phyloP scores from a whole-genome alignment of 2,329 filamentous ascomycete genomes.

The Metarhizium robertsii region DNA sequence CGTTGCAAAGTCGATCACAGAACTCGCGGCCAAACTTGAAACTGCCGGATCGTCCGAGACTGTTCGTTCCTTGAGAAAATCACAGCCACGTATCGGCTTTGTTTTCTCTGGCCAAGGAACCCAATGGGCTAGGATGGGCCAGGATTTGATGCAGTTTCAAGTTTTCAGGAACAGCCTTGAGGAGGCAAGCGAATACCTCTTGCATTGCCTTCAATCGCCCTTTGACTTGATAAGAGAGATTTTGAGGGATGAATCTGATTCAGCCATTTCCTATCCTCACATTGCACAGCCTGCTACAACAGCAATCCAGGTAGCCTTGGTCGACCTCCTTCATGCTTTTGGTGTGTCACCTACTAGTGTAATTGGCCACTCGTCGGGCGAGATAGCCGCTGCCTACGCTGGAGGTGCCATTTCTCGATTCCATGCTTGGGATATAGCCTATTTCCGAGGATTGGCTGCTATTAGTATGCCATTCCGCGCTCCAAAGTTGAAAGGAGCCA shows the following conservation, averaged over 20 bases:
- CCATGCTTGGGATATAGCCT: constrained; percentile 32
- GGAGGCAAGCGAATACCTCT: constrained; percentile 22
- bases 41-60: constrained; percentile 10
- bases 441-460: constrained; percentile 28
- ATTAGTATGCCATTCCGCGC: constrained; percentile 16
- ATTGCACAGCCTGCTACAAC: constrained; percentile 33
- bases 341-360: constrained; percentile 23
- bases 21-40: constrained; percentile 23
- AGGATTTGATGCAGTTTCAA: constrained; percentile 29
- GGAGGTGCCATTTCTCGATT: constrained; percentile 24
- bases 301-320: constrained; percentile 31
- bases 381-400: constrained; percentile 36
- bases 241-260: constrained; percentile 13
- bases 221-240: constrained; percentile 29
- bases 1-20: constrained; percentile 23
- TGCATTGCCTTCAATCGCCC: constrained; percentile 16
- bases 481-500: constrained; percentile 24
- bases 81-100: constrained; percentile 26
- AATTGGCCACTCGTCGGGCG: constrained; percentile 37
- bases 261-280: constrained; percentile 22
- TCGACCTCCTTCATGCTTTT: constrained; percentile 28
- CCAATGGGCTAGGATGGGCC: constrained; percentile 33
- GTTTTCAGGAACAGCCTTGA: constrained; percentile 31
- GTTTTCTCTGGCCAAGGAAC: constrained; percentile 35
- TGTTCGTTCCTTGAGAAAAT: constrained; percentile 16